Conservation (phyloP, 1,284 basidiomycete genomes). For the Papiliotrema nemorosa region DNA sequence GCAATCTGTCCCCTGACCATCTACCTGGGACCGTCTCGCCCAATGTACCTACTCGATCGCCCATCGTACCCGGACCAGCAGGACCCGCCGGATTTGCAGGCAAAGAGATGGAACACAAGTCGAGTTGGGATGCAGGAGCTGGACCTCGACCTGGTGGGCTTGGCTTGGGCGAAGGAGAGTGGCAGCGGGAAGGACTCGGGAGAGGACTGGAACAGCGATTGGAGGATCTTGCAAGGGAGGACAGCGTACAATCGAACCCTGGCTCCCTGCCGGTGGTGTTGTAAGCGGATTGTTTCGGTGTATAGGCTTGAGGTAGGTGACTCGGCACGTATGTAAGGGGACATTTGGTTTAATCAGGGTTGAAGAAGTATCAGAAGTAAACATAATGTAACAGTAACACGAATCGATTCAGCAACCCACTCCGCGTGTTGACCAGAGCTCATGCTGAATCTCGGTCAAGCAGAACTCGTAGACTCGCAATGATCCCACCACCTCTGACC, state of each 20-base stretch:
- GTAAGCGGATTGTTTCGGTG: not conserved
- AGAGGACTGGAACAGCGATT: conserved; percentile 73
- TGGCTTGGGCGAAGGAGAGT: conserved; percentile 59
- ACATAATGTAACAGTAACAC: too few species aligned
- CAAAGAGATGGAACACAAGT: conserved; percentile 6
- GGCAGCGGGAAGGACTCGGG: conserved; percentile 76
- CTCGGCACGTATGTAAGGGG: too few species aligned
- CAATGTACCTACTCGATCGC: conserved; percentile 50
- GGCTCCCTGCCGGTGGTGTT: not conserved
- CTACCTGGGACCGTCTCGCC: conserved; percentile 45
- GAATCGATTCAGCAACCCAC: too few species aligned
- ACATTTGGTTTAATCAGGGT: too few species aligned
- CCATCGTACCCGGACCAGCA: conserved; percentile 30
- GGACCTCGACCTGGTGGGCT: conserved; percentile 7
- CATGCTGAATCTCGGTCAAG: too few species aligned
- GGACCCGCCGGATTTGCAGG: too few species aligned
- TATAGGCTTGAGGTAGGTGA: too few species aligned
- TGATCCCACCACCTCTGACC: too few species aligned
- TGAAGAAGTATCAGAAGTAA: too few species aligned
- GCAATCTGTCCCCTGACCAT: conserved; percentile 46
- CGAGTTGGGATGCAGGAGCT: conserved; percentile 5
- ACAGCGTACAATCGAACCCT: not conserved
- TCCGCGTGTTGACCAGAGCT: too few species aligned
- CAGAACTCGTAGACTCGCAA: too few species aligned
- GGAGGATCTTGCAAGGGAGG: conserved; percentile 51